Percentiles rank a stretch among this genome's conserved stretches.
These are phyloP conservation scores for Mycoemilia scoparia DNA, from an alignment of 192 early-diverging fungal species.

Conservation along the genomic window DNA sequence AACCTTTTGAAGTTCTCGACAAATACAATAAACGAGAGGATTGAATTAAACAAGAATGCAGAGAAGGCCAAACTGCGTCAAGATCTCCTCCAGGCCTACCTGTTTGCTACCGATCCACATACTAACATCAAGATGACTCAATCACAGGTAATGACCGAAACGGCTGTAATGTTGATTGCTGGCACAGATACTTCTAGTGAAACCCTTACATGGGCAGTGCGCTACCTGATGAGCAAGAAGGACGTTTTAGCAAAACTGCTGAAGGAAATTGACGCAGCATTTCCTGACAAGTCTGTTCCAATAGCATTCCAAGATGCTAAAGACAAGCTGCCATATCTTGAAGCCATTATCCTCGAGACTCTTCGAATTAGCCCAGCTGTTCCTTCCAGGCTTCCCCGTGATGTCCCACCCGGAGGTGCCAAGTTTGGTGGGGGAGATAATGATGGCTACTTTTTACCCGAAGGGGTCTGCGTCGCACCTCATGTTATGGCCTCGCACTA, in stretches of 20 bases:
- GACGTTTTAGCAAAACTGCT: not conserved
- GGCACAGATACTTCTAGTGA: not conserved
- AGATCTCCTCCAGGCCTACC: slow-evolving; percentile 11
- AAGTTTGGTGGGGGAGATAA: slow-evolving; percentile 1
- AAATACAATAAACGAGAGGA: slow-evolving; percentile 7
- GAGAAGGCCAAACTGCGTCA: slow-evolving; percentile 9
- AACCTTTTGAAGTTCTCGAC: slow-evolving; percentile 6
- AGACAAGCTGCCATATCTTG: not conserved
- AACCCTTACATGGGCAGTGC: not conserved
- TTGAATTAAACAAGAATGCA: not conserved
- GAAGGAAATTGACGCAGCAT: not conserved
- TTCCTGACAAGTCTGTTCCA: not conserved
- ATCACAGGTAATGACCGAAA: not conserved
- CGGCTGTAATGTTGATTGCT: not conserved
- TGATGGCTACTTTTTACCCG: slow-evolving; percentile 16
- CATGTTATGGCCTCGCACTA: too few species aligned
- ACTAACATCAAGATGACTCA: slow-evolving; percentile 2
- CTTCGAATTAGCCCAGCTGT: slow-evolving; percentile 6
- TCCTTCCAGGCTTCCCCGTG: not conserved
- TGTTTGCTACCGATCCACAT: not conserved
- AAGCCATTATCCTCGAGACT: slow-evolving; percentile 6
- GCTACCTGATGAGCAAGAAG: not conserved
- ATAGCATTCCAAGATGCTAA: not conserved
- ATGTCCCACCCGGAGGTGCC: not conserved
- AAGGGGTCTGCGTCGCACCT: slow-evolving; percentile 10